Base-by-base conservation (phyloP, 2,329 filamentous ascomycete species). In the Epichloe elymi region DNA sequence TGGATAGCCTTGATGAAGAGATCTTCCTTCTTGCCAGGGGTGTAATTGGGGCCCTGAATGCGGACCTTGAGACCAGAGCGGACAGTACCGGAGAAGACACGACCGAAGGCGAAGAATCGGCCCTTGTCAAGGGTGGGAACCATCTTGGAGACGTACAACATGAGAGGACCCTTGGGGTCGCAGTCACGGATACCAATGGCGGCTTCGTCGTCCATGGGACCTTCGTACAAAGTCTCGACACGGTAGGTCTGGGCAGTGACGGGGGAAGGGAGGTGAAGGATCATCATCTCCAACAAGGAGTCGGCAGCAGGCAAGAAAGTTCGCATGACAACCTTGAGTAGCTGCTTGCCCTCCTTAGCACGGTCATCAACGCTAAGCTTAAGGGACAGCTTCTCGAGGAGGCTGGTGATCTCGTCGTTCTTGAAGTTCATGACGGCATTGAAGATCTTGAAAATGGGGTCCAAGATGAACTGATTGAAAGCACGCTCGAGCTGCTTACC, bases 61-160 rank as follows among this genome's bases (percentile, higher is more conserved):
- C 93, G 93, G 83, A 98, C 93, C 86, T 97, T 97, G 66, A 97
- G 80, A 78, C 93, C 93, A 62, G 93, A 97, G 68, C 80, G 80
- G 78, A 96, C 93, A 70, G 90, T 97, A 86, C 93, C 93, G 64
- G 93, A 79, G 82, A 97, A 98, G 76, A 98, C 93, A 95, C 93
- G 93, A 77, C 93, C 93, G 78, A 98, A 98, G 72, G 93, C 93
- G 79, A 96, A 98, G 88, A 98, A 98, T 77, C 93, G 91, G 75
- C 93, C 93, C 86, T 96, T 97, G 70, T 98, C 93, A 65, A 89
- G 94, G 63, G 93, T 98, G 67, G 93, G 93, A 68, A 98, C 93
- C 93, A 98, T 98, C 88, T 98, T 98, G 74, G 93, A 98, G 73
- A 98, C 90, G 86, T 98, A 98, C 63, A 97, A 81, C 93, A 98